A percentile compares a stretch with the other conserved stretches of the same genome.
Conservation (phyloP, 2,329 filamentous ascomycete genomes). For the Calonectria multiphialidica region DNA sequence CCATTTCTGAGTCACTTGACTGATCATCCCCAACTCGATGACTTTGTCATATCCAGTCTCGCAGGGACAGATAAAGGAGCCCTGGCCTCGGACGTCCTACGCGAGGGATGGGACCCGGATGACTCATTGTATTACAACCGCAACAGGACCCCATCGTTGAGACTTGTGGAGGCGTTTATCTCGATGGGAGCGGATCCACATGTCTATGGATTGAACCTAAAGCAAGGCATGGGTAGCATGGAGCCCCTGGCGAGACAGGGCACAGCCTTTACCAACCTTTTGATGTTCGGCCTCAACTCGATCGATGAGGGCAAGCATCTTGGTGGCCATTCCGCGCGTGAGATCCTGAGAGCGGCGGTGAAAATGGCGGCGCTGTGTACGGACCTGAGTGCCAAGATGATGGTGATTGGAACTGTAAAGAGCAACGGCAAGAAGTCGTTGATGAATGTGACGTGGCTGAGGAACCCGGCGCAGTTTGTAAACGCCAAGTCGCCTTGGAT, state of each 20-base stretch:
- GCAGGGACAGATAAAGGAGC: background rate
- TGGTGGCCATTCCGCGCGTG: background rate
- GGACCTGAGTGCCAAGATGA: constrained; percentile 1
- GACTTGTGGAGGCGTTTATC: constrained; percentile 6
- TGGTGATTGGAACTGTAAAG: background rate
- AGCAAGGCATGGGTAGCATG: background rate
- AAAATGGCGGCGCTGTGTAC: constrained; percentile 12
- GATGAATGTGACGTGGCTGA: background rate
- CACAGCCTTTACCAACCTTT: constrained; percentile 8
- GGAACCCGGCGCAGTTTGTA: too few relatives aligned
- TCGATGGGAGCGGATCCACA: constrained; percentile 17
- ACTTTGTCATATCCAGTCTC: constrained; percentile 17
- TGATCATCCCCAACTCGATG: background rate
- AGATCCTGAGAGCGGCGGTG: background rate
- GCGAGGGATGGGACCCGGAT: background rate
- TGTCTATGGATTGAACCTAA: background rate
- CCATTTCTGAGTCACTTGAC: background rate
- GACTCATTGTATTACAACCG: background rate
- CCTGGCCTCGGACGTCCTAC: constrained; percentile 7
- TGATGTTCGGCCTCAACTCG: background rate
- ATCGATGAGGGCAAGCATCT: background rate
- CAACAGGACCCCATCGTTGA: background rate
- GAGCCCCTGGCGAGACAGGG: background rate
- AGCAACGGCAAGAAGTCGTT: background rate
- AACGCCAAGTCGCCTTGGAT: background rate